These are phyloP conservation scores for Mortierella sp. DNA, from an alignment of 371 early-diverging fungal species.

Conservation along the genomic window DNA sequence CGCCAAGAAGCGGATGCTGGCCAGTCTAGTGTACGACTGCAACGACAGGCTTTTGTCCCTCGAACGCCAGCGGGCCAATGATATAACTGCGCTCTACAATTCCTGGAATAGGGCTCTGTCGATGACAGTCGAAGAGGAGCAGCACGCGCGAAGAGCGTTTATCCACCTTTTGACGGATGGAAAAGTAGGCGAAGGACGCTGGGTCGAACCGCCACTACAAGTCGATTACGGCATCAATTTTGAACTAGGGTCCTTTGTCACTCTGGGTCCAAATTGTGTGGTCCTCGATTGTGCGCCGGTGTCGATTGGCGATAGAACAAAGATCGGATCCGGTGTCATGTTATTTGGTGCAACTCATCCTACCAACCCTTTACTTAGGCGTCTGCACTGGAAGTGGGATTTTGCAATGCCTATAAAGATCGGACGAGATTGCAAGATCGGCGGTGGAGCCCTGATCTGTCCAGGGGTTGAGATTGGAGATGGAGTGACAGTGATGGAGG, in stretches of 20 bases:
- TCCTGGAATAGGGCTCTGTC: not conserved
- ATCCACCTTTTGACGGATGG: conserved; percentile 64
- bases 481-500: conserved; percentile 60
- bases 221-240: conserved; percentile 81
- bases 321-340: conserved; percentile 77
- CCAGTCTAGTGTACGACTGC: conserved; percentile 67
- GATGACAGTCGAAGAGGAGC: conserved; percentile 3
- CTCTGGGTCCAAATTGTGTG: conserved; percentile 63
- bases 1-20: conserved; percentile 37
- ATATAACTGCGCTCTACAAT: conserved; percentile 58
- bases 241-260: conserved; percentile 67
- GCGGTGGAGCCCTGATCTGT: conserved; percentile 72
- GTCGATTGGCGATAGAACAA: conserved; percentile 67
- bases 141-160: conserved; percentile 36
- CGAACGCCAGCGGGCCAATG: conserved; percentile 56
- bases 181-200: conserved; percentile 54
- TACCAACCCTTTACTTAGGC: conserved; percentile 56
- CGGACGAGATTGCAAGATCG: conserved; percentile 75
- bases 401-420: conserved; percentile 65
- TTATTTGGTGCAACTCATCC: conserved; percentile 82
- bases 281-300: conserved; percentile 75
- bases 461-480: conserved; percentile 85
- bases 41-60: conserved; percentile 62
- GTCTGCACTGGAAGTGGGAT: conserved; percentile 26
- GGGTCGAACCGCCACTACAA: conserved; percentile 67